Evolutionary conservation across 2,329 filamentous ascomycete species (phyloP).

Genomic region (Chaetomium globosum): DNA sequence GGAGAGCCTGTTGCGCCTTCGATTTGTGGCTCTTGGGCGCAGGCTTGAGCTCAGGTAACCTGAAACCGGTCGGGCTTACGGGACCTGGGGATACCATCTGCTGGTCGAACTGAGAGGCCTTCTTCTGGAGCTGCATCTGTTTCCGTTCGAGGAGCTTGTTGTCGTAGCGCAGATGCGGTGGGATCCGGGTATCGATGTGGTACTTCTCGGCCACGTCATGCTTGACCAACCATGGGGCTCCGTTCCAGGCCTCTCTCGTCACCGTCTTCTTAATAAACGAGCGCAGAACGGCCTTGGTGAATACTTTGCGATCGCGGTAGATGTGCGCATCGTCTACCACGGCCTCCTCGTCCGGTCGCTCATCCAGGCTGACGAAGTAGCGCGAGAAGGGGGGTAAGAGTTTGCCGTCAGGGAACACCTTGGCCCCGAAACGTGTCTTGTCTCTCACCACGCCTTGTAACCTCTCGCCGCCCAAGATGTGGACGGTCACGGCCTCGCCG

Average conservation of each 20-base stretch:
- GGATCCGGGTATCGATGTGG: constrained; percentile 84
- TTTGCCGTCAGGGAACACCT: constrained; percentile 66
- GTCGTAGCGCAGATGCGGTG: constrained; percentile 78
- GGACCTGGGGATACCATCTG: constrained; percentile 39
- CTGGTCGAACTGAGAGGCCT: constrained; percentile 53
- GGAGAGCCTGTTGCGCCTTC: constrained; percentile 45
- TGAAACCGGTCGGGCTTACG: constrained; percentile 50
- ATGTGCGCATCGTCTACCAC: constrained; percentile 81
- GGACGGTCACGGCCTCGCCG: constrained; percentile 78
- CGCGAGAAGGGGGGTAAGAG: constrained; percentile 71
- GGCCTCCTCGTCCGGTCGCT: constrained; percentile 69
- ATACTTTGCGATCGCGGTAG: constrained; percentile 82
- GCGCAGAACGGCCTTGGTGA: constrained; percentile 90
- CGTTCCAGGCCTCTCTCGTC: constrained; percentile 88
- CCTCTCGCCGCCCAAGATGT: constrained; percentile 68
- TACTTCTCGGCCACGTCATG: constrained; percentile 79
- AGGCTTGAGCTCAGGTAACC: constrained; percentile 73
- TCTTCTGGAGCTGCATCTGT: constrained; percentile 67
- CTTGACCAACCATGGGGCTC: constrained; percentile 96
- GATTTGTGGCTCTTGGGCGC: constrained; percentile 69
- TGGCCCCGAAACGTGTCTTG: constrained; percentile 74
- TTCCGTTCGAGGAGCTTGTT: constrained; percentile 77
- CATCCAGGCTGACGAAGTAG: constrained; percentile 77
- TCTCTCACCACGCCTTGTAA: constrained; percentile 77
- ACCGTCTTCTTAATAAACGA: constrained; percentile 95